Evolutionary conservation across 495 filamentous ascomycete genomes (phyloP), one percentile per base, ranked within the genome.

Genomic region (Pseudevernia furfuracea): DNA sequence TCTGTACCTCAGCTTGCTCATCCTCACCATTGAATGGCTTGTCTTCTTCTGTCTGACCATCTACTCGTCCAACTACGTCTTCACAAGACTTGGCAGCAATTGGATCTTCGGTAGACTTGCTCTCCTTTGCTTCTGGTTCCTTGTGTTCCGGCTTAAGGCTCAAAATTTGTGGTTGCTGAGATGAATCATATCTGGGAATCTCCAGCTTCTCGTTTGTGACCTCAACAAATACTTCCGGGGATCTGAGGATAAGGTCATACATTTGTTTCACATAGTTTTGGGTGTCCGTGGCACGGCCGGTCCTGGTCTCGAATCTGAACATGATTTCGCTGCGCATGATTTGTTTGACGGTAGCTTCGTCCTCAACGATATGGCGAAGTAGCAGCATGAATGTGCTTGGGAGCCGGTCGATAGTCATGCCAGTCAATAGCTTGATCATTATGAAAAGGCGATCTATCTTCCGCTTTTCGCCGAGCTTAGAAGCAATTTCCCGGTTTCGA

Each of bases 261-360:
- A 93, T 82, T 55, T 87, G 83, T 46, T 90, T 85, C 36, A 91
- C 81, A 72, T 89, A 97, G 23, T 76, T 78, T 21, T 84, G 79
- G 9, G 86, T 84, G 68, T 97, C 93, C 19, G 86, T 82, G 23
- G 80, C 74, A 14, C 88, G 80, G 58, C 80, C 75, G 11, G 83
- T 82, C 53, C 91, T 85, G 12, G 77, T 75, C 62, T 89, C 81
- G 63, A 96, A 88, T 71, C 81, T 87, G 25, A 85, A 74, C 61
- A 87, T 83, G 69, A 99, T 96, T 69, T 97, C 94, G 44, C 87
- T 88, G 61, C 88, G 81, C 91, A 99, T 97, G 70, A 97, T 86
- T 69, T 96, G 89, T 59, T 89, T 90, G 44, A 97, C 81, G 1
- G 87, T 93, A 57, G 91, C 85, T 60, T 94, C 91, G 69, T 99